Evolutionary conservation across 495 filamentous ascomycete species (phyloP).

Genomic region (Podospora pseudocomata): DNA sequence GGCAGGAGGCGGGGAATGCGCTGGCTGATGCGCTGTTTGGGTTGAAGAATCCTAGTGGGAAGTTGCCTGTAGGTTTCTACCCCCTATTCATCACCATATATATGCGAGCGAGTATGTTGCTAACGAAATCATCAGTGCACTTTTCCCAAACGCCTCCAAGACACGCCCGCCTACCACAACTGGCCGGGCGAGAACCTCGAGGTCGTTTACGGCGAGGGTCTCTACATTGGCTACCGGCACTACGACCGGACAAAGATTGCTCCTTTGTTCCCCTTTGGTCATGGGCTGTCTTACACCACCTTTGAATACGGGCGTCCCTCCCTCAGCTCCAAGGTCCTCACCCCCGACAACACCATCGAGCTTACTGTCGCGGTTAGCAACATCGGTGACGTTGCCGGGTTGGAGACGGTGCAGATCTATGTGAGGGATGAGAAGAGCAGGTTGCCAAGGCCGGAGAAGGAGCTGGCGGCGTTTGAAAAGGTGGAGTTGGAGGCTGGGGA

Average conservation of each 20-base stretch:
- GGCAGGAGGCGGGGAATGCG: slow-evolving; percentile 87
- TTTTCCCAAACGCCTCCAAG: slow-evolving; percentile 68
- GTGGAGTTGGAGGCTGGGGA: slow-evolving; percentile 66
- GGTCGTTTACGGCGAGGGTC: slow-evolving; percentile 77
- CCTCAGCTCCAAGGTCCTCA: slow-evolving; percentile 47
- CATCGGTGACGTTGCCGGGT: slow-evolving; percentile 59
- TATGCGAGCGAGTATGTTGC: neutral
- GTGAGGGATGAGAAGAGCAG: slow-evolving; percentile 53
- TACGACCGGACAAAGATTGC: slow-evolving; percentile 67
- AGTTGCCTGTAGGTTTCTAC: slow-evolving; percentile 58
- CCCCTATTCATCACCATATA: neutral
- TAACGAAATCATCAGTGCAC: slow-evolving; percentile 39
- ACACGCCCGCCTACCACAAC: slow-evolving; percentile 80
- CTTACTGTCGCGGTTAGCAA: slow-evolving; percentile 66
- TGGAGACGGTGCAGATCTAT: slow-evolving; percentile 80
- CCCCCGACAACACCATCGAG: slow-evolving; percentile 53
- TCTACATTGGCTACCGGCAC: slow-evolving; percentile 81
- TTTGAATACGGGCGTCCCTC: slow-evolving; percentile 65
- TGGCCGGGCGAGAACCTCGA: slow-evolving; percentile 76
- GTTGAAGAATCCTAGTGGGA: slow-evolving; percentile 76
- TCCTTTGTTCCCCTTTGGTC: slow-evolving; percentile 75
- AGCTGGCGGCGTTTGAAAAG: slow-evolving; percentile 78
- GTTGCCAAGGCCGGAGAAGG: slow-evolving; percentile 67
- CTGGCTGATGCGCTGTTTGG: slow-evolving; percentile 86
- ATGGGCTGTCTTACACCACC: slow-evolving; percentile 77